Evolutionary conservation across 108 stramenopile genomes (phyloP).

Genomic region (Cyclotella choctawhatcheeana): DNA sequence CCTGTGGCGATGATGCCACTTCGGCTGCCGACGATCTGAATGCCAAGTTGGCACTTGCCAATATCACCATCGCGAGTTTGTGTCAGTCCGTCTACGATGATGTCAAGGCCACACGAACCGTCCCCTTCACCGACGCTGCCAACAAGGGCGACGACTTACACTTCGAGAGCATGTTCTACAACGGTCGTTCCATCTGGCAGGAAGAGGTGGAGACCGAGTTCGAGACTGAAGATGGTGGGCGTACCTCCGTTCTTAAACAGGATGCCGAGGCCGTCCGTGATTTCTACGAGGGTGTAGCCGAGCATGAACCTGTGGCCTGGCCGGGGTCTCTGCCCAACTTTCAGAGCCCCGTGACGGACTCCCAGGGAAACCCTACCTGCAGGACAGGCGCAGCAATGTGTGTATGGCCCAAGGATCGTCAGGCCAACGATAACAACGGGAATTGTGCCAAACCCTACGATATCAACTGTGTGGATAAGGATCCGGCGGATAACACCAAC

Average conservation of each 20-base stretch:
- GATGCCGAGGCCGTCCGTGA: constrained; percentile 34
- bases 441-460: constrained; percentile 50
- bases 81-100: constrained; percentile 26
- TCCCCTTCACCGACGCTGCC: constrained; percentile 32
- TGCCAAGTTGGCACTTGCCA: constrained; percentile 22
- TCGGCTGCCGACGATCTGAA: constrained; percentile 15
- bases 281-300: constrained; percentile 31
- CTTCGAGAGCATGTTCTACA: constrained; percentile 52
- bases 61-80: neutral
- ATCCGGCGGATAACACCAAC: constrained; percentile 63
- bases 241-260: constrained; percentile 26
- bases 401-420: constrained; percentile 63
- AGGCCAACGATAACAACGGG: constrained; percentile 63
- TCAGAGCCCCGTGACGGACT: constrained; percentile 9
- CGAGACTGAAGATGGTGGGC: constrained; percentile 15
- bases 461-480: constrained; percentile 53
- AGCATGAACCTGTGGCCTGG: constrained; percentile 15
- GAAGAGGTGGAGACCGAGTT: constrained; percentile 51
- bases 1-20: neutral
- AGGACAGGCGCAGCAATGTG: constrained; percentile 37
- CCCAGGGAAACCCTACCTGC: constrained; percentile 7
- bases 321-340: constrained; percentile 36
- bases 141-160: constrained; percentile 31
- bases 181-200: constrained; percentile 48
- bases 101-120: constrained; percentile 1